These are phyloP conservation scores for Fusarium sp. DNA, from an alignment of 2,329 filamentous ascomycete species.

Conservation along the genomic window DNA sequence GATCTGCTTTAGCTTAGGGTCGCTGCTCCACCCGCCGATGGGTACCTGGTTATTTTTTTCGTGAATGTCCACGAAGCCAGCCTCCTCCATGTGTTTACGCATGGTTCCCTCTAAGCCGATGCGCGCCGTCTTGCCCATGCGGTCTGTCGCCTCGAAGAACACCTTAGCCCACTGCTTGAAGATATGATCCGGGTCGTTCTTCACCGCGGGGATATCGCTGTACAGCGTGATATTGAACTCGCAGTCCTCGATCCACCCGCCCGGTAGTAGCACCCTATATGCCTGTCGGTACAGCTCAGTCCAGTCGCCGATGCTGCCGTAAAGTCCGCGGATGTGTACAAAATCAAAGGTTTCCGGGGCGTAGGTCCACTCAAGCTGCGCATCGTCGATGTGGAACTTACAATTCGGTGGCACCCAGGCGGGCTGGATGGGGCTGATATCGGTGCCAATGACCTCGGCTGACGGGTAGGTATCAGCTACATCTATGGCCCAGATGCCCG, in stretches of 20 bases:
- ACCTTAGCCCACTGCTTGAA: slow-evolving; percentile 44
- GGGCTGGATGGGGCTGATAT: slow-evolving; percentile 52
- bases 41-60: slow-evolving; percentile 53
- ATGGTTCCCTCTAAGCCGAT: slow-evolving; percentile 36
- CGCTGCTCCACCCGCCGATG: slow-evolving; percentile 56
- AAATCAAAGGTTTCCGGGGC: slow-evolving; percentile 63
- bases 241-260: slow-evolving; percentile 44
- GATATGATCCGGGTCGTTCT: slow-evolving; percentile 26
- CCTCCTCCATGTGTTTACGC: slow-evolving; percentile 36
- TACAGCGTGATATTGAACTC: slow-evolving; percentile 37
- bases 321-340: slow-evolving; percentile 68
- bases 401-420: slow-evolving; percentile 47
- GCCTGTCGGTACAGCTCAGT: slow-evolving; percentile 63
- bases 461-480: slow-evolving; percentile 47
- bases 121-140: slow-evolving; percentile 42
- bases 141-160: slow-evolving; percentile 44
- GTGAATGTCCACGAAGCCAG: slow-evolving; percentile 51
- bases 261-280: slow-evolving; percentile 59
- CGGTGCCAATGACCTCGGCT: slow-evolving; percentile 48
- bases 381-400: slow-evolving; percentile 51
- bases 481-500: slow-evolving; percentile 31
- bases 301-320: slow-evolving; percentile 69
- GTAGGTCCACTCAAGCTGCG: slow-evolving; percentile 57
- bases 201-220: slow-evolving; percentile 20
- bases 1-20: slow-evolving; percentile 56